phyloP scores from a whole-genome alignment of 2,329 filamentous ascomycete species.

The Monosporascus sp. region DNA sequence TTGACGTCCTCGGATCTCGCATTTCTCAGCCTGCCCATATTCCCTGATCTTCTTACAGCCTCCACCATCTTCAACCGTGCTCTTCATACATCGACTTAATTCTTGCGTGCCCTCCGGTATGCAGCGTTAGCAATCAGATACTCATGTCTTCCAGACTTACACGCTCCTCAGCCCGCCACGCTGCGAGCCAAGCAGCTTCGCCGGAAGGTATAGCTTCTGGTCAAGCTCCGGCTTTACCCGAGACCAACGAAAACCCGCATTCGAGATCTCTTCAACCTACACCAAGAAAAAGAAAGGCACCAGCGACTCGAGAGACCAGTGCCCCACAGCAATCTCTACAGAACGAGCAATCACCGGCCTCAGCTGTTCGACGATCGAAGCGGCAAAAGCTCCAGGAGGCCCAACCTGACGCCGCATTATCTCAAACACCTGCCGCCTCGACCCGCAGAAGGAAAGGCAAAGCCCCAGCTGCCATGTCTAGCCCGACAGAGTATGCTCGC shows the following conservation, averaged over 20 bases:
- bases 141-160: slow-evolving; percentile 97
- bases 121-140: slow-evolving; percentile 29
- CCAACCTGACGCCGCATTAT: slow-evolving; percentile 23
- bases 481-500: slow-evolving; percentile 54
- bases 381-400: slow-evolving; percentile 60
- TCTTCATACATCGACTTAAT: slow-evolving; percentile 8
- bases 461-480: slow-evolving; percentile 63
- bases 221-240: slow-evolving; percentile 36
- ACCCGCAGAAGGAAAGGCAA: slow-evolving; percentile 57
- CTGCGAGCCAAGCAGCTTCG: slow-evolving; percentile 57
- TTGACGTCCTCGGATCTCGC: background rate
- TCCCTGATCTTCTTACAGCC: background rate
- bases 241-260: slow-evolving; percentile 32
- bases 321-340: slow-evolving; percentile 29
- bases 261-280: slow-evolving; percentile 36
- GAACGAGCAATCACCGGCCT: slow-evolving; percentile 22
- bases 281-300: slow-evolving; percentile 71
- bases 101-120: slow-evolving; percentile 10
- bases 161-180: slow-evolving; percentile 88
- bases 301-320: slow-evolving; percentile 44
- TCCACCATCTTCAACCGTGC: background rate
- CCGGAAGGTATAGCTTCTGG: slow-evolving; percentile 33
- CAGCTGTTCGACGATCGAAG: slow-evolving; percentile 59
- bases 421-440: slow-evolving; percentile 32
- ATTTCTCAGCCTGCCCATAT: background rate